These are phyloP conservation scores for Thielaviopsis musarum DNA, from an alignment of 2,329 filamentous ascomycete species.

Conservation along the genomic window DNA sequence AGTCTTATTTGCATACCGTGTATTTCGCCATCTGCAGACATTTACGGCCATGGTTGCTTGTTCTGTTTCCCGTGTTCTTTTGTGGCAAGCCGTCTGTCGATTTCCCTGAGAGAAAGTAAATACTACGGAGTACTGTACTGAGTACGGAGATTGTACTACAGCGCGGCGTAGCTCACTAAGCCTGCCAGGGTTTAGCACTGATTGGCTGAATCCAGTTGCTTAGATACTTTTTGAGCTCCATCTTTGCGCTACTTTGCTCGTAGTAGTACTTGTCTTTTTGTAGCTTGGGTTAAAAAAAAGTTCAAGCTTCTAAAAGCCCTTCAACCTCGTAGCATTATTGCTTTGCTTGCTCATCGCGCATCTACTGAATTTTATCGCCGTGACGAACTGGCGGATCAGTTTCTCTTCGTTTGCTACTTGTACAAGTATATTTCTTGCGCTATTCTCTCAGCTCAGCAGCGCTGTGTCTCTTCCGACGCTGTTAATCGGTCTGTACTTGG, in stretches of 20 bases:
- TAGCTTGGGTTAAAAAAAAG: neutral
- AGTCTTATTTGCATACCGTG: no score
- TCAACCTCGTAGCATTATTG: neutral
- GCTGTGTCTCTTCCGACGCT: neutral
- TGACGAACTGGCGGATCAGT: neutral
- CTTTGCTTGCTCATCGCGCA: neutral
- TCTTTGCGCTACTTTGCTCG: neutral
- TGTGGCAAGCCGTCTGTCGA: no score
- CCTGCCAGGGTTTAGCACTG: neutral
- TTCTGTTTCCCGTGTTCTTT: no score
- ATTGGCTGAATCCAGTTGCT: conserved; percentile 4
- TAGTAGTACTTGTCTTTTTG: neutral
- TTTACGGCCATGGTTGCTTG: no score
- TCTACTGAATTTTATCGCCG: neutral
- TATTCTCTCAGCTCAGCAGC: neutral
- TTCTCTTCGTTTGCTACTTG: neutral
- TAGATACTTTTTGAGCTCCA: neutral
- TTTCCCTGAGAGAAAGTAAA: no score
- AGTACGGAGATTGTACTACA: neutral
- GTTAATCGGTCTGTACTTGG: neutral
- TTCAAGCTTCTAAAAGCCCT: neutral
- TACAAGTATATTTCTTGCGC: neutral
- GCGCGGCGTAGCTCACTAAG: neutral
- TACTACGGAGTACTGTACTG: no score
- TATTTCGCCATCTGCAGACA: no score